Evolutionary conservation across 2,329 filamentous ascomycete genomes (phyloP).

Genomic region (Neofusicoccum parvum): DNA sequence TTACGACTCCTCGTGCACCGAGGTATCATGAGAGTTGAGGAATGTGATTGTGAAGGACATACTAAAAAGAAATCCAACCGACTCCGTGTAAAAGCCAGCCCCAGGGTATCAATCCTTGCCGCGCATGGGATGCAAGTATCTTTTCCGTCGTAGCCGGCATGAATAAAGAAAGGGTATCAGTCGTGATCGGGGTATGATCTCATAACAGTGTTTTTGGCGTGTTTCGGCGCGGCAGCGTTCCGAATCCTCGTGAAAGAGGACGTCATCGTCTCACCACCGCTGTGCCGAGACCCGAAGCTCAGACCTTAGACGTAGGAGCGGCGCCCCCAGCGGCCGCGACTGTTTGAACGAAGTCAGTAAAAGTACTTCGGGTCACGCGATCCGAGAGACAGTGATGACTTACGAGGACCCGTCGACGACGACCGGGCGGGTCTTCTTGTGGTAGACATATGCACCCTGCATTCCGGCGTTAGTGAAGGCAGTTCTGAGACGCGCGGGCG

Average conservation of each 20-base stretch:
- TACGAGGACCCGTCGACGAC: constrained; percentile 23
- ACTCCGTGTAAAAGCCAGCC: background rate
- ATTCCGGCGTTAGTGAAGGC: background rate
- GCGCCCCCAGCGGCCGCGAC: constrained; percentile 22
- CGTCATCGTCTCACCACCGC: constrained; percentile 6
- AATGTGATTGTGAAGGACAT: background rate
- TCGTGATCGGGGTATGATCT: background rate
- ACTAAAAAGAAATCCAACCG: background rate
- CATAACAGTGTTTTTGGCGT: background rate
- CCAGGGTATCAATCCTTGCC: background rate
- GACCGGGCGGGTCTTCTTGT: constrained; percentile 23
- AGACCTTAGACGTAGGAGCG: constrained; percentile 24
- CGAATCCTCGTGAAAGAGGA: background rate
- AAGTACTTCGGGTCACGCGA: background rate
- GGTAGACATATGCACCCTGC: constrained; percentile 24
- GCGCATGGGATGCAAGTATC: too few relatives aligned
- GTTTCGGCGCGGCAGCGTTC: background rate
- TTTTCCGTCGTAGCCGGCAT: too few relatives aligned
- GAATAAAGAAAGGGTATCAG: constrained; percentile 5
- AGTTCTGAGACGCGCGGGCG: background rate
- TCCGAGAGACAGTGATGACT: background rate
- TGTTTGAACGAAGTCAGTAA: background rate
- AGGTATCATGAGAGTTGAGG: too few relatives aligned
- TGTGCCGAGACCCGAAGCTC: constrained; percentile 6
- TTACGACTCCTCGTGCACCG: too few relatives aligned